Percentiles rank a stretch among this genome's conserved stretches.
These are phyloP conservation scores for Verticillium tricorpus DNA, from an alignment of 2,329 filamentous ascomycete genomes.

Conservation along the genomic window DNA sequence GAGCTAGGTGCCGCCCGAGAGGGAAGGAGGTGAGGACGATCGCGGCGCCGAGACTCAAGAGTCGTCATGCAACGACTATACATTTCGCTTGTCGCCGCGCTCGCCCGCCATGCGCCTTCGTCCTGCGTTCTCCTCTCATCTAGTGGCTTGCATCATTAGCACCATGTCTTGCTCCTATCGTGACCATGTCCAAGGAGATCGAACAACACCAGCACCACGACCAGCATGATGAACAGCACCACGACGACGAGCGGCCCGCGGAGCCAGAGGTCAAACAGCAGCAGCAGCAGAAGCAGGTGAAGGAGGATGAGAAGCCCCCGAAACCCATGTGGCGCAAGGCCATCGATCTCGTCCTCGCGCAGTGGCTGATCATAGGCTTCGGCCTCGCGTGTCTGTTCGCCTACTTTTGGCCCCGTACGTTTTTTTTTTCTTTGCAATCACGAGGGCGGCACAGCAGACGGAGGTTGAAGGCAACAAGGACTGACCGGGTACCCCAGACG, in stretches of 20 bases:
- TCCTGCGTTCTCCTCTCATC: not conserved
- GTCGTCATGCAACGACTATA: too few species aligned
- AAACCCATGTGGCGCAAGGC: constrained; percentile 1
- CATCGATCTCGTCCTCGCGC: constrained; percentile 39
- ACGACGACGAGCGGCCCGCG: not conserved
- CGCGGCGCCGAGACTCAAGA: not conserved
- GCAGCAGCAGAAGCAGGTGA: too few species aligned
- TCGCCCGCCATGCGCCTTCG: not conserved
- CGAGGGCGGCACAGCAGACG: not conserved
- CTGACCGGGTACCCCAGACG: constrained; percentile 24
- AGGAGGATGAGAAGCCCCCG: not conserved
- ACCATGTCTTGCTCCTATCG: not conserved
- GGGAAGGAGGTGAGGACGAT: not conserved
- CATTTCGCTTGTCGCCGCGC: not conserved
- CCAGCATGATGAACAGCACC: not conserved
- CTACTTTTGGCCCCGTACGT: constrained; percentile 38
- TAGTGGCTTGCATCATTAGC: not conserved
- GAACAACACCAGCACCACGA: not conserved
- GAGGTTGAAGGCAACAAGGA: not conserved
- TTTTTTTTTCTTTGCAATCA: not conserved
- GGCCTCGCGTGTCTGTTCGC: constrained; percentile 45
- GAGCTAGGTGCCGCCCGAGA: not conserved
- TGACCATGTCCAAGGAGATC: not conserved
- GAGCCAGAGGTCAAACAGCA: not conserved
- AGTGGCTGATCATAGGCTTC: constrained; percentile 64